These are phyloP conservation scores for Paramecium octaurelia DNA, from an alignment of 73 alveolate genomes.

Conservation along the genomic window DNA sequence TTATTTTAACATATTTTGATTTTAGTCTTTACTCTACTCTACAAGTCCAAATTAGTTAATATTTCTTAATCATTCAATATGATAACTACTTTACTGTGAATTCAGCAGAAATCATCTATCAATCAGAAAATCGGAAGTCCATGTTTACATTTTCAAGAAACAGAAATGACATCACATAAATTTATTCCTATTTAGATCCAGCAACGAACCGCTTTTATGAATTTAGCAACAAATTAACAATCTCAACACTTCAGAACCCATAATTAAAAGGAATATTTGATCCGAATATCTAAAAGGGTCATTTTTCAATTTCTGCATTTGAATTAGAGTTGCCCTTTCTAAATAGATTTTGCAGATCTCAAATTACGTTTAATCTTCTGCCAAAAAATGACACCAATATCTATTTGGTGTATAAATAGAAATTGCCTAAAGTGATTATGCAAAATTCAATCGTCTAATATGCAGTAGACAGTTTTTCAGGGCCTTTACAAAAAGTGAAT, in stretches of 20 bases:
- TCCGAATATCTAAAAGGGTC: background rate
- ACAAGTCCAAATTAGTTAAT: background rate
- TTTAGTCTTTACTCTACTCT: background rate
- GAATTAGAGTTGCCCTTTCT: background rate
- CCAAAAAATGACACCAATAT: background rate
- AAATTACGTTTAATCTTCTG: background rate
- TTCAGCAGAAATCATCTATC: background rate
- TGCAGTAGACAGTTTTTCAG: background rate
- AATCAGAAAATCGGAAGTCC: background rate
- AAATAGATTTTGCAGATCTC: background rate
- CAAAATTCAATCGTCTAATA: background rate
- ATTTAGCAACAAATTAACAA: background rate
- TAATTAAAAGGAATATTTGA: background rate
- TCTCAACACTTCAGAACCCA: background rate
- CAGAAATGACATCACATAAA: background rate
- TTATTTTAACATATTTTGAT: background rate
- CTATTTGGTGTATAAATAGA: background rate
- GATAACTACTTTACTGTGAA: background rate
- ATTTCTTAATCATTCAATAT: background rate
- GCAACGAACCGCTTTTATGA: background rate
- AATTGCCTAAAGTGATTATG: background rate
- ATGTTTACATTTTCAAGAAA: background rate
- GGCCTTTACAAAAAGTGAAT: background rate
- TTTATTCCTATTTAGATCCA: background rate
- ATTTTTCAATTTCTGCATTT: background rate